Base-by-base conservation (phyloP, 441 rosid species). In the Hura crepitans region DNA sequence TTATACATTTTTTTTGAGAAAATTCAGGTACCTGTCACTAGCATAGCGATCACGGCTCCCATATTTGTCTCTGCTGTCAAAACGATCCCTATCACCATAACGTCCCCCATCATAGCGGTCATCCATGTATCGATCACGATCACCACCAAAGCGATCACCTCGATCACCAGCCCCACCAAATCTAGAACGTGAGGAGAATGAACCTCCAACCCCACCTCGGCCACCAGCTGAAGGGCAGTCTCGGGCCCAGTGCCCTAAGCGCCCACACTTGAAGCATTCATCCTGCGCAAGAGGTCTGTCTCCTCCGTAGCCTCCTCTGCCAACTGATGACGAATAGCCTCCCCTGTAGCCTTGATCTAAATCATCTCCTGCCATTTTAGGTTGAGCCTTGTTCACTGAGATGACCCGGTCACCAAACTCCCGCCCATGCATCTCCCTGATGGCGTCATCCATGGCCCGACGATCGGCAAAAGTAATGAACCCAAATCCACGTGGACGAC, bases 311-410 rank as follows among this genome's bases (percentile, higher is more conserved):
- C 85, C 84, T 74, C 87, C 91, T 65, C 97, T 85, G 77, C 89
- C 86, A 75, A 85, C 79, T 17, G 88, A 81, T 45, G 89, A 76
- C 46, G 89, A 78, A 79, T 83, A 85, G 78, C 92, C 92, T 79
- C 97, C 97, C 74, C 87, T 81, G 68, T 86, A 86, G 78, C 92
- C 88, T 66, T 84, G 92, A 62, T 86, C 94, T 51, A 78, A 72
- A 63, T 90, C 93, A 69, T 87, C 95, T 31, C 91, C 74, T 39
- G 86, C 96, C 85, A 85, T 49, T 78, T 85, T 92, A 3, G 99
- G 99, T 70, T 92, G 92, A 59, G 99, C 99, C 87, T 87, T 92
- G 83, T 95, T 95, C 83, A 95, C 99, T 50, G 99, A 90, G 76
- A 95, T 92, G 66, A 78, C 74, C 53, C 92, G 90, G 62, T 92